These are phyloP conservation scores for Myxozyma monticola DNA, from an alignment of 805 yeast species.

Conservation along the genomic window DNA sequence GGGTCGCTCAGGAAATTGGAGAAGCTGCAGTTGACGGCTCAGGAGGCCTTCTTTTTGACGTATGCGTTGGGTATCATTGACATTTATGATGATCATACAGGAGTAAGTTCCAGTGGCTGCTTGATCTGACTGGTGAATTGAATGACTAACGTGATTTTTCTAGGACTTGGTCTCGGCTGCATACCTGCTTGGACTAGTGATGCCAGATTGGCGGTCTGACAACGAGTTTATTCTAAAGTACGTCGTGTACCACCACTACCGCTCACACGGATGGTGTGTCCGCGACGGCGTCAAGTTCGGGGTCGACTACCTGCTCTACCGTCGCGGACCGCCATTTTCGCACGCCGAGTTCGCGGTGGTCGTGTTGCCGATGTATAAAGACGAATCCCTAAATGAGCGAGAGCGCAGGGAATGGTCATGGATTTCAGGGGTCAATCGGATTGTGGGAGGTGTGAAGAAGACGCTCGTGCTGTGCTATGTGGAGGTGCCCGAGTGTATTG, in stretches of 20 bases:
- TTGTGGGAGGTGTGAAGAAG: conserved; percentile 84
- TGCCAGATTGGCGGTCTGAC: conserved; percentile 38
- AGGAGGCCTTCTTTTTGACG: conserved; percentile 70
- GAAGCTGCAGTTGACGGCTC: conserved; percentile 67
- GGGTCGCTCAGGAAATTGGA: conserved; percentile 38
- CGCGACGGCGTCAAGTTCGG: conserved; percentile 91
- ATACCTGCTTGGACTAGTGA: conserved; percentile 22
- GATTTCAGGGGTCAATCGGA: conserved; percentile 71
- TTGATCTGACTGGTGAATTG: neutral
- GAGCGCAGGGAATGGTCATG: conserved; percentile 52
- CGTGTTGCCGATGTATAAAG: conserved; percentile 45
- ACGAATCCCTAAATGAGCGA: conserved; percentile 36
- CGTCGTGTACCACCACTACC: conserved; percentile 79
- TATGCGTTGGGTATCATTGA: conserved; percentile 55
- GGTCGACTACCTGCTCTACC: conserved; percentile 76
- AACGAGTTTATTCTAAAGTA: conserved; percentile 55
- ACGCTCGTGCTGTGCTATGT: conserved; percentile 70
- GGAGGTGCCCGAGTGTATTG: conserved; percentile 47
- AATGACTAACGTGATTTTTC: neutral
- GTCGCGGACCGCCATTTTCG: conserved; percentile 90
- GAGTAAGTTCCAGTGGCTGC: conserved; percentile 3
- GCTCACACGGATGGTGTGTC: conserved; percentile 93
- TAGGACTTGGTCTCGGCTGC: conserved; percentile 18
- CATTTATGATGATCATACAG: conserved; percentile 35
- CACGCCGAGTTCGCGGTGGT: conserved; percentile 86